Evolutionary conservation across 2,329 filamentous ascomycete species (phyloP).

Genomic region (Pyrenochaeta sp.): DNA sequence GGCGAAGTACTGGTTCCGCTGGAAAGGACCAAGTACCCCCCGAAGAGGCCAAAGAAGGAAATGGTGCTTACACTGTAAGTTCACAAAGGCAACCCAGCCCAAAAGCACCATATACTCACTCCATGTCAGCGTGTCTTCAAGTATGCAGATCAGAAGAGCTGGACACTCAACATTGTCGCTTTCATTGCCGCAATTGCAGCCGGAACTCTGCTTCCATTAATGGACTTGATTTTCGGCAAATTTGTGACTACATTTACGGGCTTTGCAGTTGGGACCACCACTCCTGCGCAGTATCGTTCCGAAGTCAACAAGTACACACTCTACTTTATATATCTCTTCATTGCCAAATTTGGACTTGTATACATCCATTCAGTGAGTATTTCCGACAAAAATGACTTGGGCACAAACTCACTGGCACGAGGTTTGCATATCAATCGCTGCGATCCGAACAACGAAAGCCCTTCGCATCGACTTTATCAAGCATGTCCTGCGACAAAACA

Average conservation of each 20-base stretch:
- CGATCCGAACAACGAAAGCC: constrained; percentile 59
- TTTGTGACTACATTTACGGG: constrained; percentile 58
- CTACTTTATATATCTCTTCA: constrained; percentile 74
- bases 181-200: constrained; percentile 51
- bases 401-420: constrained; percentile 15
- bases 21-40: constrained; percentile 11
- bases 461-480: constrained; percentile 68
- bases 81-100: neutral
- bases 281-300: constrained; percentile 47
- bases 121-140: constrained; percentile 40
- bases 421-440: constrained; percentile 57
- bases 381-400: neutral
- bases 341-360: constrained; percentile 68
- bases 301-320: constrained; percentile 55
- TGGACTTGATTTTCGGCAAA: constrained; percentile 61
- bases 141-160: constrained; percentile 43
- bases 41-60: constrained; percentile 23
- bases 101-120: constrained; percentile 9
- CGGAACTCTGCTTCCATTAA: constrained; percentile 57
- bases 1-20: constrained; percentile 1
- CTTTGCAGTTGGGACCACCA: constrained; percentile 45
- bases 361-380: constrained; percentile 54
- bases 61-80: constrained; percentile 35
- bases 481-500: constrained; percentile 62
- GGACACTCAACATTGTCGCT: constrained; percentile 39